These are phyloP conservation scores for Capillidium rhysosporum DNA, from an alignment of 371 early-diverging fungal species.

Conservation along the genomic window DNA sequence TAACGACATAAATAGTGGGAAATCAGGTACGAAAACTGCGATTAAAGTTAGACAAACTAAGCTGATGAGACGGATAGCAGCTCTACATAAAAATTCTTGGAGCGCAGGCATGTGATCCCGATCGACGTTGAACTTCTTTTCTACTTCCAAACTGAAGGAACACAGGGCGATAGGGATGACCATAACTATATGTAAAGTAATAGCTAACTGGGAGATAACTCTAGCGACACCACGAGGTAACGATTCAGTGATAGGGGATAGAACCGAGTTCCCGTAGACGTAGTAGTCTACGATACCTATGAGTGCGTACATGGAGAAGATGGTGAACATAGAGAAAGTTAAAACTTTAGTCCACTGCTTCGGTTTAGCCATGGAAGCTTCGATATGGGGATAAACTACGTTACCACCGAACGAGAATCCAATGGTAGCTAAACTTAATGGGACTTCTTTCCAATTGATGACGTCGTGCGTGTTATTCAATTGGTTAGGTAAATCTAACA, in stretches of 20 bases:
- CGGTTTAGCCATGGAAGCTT: constrained; percentile 57
- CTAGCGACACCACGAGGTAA: constrained; percentile 28
- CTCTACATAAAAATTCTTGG: constrained; percentile 19
- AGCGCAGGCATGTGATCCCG: constrained; percentile 6
- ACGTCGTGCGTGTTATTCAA: constrained; percentile 13
- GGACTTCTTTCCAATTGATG: constrained; percentile 30
- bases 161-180: constrained; percentile 27
- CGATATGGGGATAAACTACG: constrained; percentile 59
- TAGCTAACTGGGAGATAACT: constrained; percentile 4
- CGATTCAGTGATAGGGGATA: constrained; percentile 43
- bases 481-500: constrained; percentile 14
- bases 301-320: constrained; percentile 47
- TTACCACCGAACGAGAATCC: constrained; percentile 60
- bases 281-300: constrained; percentile 58
- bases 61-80: constrained; percentile 19
- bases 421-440: constrained; percentile 33
- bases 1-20: constrained; percentile 49
- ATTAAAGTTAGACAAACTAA: constrained; percentile 21
- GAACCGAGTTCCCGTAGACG: constrained; percentile 40
- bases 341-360: constrained; percentile 47
- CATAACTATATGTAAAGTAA: constrained; percentile 27
- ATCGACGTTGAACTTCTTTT: constrained; percentile 5
- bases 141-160: constrained; percentile 19
- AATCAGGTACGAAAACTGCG: constrained; percentile 37
- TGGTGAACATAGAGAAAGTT: constrained; percentile 37